A percentile compares a stretch with the other conserved stretches of the same genome.
Evolutionary conservation across 2,329 filamentous ascomycete species (phyloP).

Genomic region (Talaromyces sp.): DNA sequence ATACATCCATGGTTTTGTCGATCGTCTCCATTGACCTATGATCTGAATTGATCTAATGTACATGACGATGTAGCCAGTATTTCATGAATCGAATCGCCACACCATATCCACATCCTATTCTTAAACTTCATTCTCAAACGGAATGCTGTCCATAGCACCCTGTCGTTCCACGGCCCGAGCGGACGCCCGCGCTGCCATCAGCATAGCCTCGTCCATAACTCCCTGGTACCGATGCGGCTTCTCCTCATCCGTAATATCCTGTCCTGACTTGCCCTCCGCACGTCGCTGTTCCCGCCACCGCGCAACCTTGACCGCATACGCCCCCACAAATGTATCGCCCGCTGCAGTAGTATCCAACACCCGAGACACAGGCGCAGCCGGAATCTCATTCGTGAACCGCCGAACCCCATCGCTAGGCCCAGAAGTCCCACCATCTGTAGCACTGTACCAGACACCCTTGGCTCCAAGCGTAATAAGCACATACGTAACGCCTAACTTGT

Average conservation of each 20-base stretch:
- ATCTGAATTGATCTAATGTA: slow-evolving; percentile 4
- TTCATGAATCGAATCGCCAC: too few species aligned
- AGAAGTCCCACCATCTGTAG: slow-evolving; percentile 52
- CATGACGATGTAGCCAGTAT: too few species aligned
- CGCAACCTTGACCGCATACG: slow-evolving; percentile 76
- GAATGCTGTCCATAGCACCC: slow-evolving; percentile 54
- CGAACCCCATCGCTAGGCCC: slow-evolving; percentile 33
- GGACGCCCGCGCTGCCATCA: slow-evolving; percentile 47
- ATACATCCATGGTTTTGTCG: not conserved
- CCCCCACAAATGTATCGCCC: slow-evolving; percentile 91
- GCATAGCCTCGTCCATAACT: slow-evolving; percentile 51
- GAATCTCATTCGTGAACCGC: slow-evolving; percentile 48
- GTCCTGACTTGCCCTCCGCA: slow-evolving; percentile 56
- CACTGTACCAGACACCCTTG: slow-evolving; percentile 72
- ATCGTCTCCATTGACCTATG: slow-evolving; percentile 6
- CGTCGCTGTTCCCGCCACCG: slow-evolving; percentile 47
- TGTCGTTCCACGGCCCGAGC: slow-evolving; percentile 48
- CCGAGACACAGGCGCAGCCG: slow-evolving; percentile 66
- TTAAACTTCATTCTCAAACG: slow-evolving; percentile 50
- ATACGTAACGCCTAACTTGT: slow-evolving; percentile 69
- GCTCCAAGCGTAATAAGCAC: slow-evolving; percentile 84
- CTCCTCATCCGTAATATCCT: slow-evolving; percentile 37
- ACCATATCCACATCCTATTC: not conserved
- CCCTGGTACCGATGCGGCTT: slow-evolving; percentile 41
- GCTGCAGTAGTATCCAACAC: slow-evolving; percentile 94